A percentile compares a stretch with the other conserved stretches of the same genome.
Conservation (phyloP, 441 rosid genomes). For the Erodium texanum region DNA sequence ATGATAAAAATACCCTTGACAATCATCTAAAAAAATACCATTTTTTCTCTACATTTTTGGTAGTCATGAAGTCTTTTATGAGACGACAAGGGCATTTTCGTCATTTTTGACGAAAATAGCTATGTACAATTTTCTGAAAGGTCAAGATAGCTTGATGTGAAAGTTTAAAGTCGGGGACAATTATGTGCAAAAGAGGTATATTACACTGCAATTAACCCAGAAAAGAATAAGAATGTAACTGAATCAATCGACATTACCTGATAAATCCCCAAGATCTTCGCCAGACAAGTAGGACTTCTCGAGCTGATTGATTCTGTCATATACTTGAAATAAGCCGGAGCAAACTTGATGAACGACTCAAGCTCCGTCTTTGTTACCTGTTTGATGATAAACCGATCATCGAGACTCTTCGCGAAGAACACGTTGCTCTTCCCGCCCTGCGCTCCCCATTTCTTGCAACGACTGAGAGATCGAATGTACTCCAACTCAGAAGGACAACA, state of each 20-base stretch:
- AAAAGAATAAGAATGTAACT: too few relatives aligned
- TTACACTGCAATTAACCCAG: too few relatives aligned
- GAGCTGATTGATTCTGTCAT: slow-evolving; percentile 68
- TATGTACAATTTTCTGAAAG: too few relatives aligned
- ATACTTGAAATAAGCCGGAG: slow-evolving; percentile 75
- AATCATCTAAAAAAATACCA: too few relatives aligned
- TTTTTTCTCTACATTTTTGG: too few relatives aligned
- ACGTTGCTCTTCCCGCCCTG: slow-evolving; percentile 99
- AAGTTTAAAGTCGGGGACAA: too few relatives aligned
- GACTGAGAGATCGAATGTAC: slow-evolving; percentile 83
- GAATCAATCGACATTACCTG: slow-evolving; percentile 44
- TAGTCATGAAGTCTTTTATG: too few relatives aligned
- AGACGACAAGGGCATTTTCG: too few relatives aligned
- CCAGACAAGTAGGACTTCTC: slow-evolving; percentile 89
- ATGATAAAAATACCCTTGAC: too few relatives aligned
- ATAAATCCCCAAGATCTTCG: slow-evolving; percentile 90
- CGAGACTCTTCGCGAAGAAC: slow-evolving; percentile 94
- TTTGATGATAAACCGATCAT: slow-evolving; percentile 90
- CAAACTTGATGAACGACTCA: slow-evolving; percentile 85
- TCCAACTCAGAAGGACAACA: slow-evolving; percentile 87
- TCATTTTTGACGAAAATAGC: too few relatives aligned
- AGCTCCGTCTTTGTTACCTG: slow-evolving; percentile 96
- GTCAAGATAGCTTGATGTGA: too few relatives aligned
- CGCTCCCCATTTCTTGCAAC: slow-evolving; percentile 98
- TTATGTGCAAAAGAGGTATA: too few relatives aligned